phyloP scores from a whole-genome alignment of 2,329 filamentous ascomycete genomes.

The Diaporthe citri region DNA sequence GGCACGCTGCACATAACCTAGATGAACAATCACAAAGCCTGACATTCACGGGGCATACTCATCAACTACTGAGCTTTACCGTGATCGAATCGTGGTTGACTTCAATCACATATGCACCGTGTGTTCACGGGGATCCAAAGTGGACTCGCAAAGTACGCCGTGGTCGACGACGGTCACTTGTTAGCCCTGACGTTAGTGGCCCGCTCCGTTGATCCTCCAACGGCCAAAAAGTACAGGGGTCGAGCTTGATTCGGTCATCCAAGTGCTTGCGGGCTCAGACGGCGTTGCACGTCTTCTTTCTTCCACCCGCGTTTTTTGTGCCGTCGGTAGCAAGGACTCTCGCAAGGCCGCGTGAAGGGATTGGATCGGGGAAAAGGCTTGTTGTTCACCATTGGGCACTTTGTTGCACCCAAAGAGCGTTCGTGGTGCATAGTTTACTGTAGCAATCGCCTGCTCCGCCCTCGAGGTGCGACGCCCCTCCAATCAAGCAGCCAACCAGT shows the following conservation, averaged over 20 bases:
- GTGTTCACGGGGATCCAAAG: neutral
- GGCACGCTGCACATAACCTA: neutral
- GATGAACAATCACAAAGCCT: neutral
- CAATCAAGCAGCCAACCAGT: constrained; percentile 15
- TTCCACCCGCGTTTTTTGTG: constrained; percentile 9
- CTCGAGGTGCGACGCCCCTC: neutral
- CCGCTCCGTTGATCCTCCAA: constrained; percentile 5
- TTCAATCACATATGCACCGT: neutral
- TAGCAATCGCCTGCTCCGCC: constrained; percentile 9
- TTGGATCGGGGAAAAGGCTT: neutral
- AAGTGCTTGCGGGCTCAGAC: neutral
- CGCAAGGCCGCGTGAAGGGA: neutral
- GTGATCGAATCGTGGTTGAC: neutral
- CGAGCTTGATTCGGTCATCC: constrained; percentile 14
- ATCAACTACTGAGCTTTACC: no score
- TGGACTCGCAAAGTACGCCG: neutral
- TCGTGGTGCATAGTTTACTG: constrained; percentile 4
- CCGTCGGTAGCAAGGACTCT: neutral
- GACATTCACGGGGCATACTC: neutral
- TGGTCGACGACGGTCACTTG: neutral
- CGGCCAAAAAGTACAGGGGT: constrained; percentile 11
- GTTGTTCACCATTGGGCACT: neutral
- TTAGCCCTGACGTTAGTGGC: neutral
- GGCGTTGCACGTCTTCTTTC: constrained; percentile 16
- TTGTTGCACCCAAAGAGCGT: neutral